phyloP scores from a whole-genome alignment of 768 basidiomycete species.

The Nidularia pulvinata region DNA sequence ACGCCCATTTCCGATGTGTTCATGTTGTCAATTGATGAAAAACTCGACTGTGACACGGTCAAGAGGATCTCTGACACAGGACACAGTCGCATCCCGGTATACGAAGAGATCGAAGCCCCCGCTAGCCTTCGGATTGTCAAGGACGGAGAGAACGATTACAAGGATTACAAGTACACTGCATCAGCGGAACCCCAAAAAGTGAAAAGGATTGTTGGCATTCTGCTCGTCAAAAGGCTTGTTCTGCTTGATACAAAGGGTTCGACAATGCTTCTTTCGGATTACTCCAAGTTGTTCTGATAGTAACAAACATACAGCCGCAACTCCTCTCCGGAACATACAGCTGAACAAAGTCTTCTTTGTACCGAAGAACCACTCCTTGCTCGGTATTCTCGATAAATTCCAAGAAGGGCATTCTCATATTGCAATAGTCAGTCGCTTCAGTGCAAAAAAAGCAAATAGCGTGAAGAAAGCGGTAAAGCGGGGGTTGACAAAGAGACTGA shows the following conservation, averaged over 20 bases:
- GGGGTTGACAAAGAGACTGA: slow-evolving; percentile 76
- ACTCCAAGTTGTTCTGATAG: background rate
- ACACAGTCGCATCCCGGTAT: slow-evolving; percentile 84
- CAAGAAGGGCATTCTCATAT: slow-evolving; percentile 92
- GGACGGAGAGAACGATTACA: background rate
- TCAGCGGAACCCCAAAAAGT: slow-evolving; percentile 41
- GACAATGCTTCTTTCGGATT: background rate
- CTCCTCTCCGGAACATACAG: slow-evolving; percentile 80
- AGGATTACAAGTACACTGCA: no score
- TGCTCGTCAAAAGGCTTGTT: slow-evolving; percentile 90
- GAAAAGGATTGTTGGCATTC: slow-evolving; percentile 84
- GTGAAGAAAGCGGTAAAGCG: slow-evolving; percentile 85
- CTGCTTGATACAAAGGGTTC: slow-evolving; percentile 82
- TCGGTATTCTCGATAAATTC: slow-evolving; percentile 85
- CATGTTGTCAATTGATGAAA: slow-evolving; percentile 86
- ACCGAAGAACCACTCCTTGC: slow-evolving; percentile 81
- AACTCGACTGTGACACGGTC: slow-evolving; percentile 79
- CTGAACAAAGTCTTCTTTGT: slow-evolving; percentile 87
- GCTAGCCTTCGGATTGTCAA: slow-evolving; percentile 7
- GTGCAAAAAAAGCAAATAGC: slow-evolving; percentile 69
- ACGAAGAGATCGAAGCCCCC: slow-evolving; percentile 72
- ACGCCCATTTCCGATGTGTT: slow-evolving; percentile 79
- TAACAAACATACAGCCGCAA: slow-evolving; percentile 52
- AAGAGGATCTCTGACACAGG: slow-evolving; percentile 76
- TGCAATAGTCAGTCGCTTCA: slow-evolving; percentile 84